A percentile compares a stretch with the other conserved stretches of the same genome.
Evolutionary conservation across 805 yeast genomes (phyloP).

Genomic region (Wickerhamomyces queroliae): DNA sequence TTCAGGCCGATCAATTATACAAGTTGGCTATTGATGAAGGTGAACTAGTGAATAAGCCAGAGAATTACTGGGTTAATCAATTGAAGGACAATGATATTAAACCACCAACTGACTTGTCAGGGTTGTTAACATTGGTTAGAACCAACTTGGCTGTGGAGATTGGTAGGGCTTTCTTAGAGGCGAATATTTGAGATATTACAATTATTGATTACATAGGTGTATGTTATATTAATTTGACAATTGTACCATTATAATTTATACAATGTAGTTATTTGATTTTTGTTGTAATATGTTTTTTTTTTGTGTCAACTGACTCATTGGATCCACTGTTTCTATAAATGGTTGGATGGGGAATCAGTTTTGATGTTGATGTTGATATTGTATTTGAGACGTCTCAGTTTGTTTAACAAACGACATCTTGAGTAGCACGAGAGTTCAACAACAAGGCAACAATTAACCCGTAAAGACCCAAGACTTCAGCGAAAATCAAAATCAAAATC

Average conservation of each 20-base stretch:
- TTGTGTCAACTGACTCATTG: too few species aligned
- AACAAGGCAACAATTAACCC: constrained; percentile 97
- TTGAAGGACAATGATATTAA: constrained; percentile 12
- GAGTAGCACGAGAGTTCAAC: constrained; percentile 96
- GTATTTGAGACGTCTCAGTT: not conserved
- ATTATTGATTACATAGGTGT: too few species aligned
- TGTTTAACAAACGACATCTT: constrained; percentile 74
- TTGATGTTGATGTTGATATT: too few species aligned
- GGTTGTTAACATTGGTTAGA: constrained; percentile 15
- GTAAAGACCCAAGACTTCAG: constrained; percentile 97
- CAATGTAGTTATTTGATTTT: too few species aligned
- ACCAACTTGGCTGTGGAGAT: constrained; percentile 19
- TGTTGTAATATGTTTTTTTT: too few species aligned
- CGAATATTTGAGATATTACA: too few species aligned
- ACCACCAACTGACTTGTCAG: constrained; percentile 12
- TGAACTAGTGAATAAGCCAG: not conserved
- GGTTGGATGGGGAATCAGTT: too few species aligned
- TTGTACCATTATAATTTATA: too few species aligned
- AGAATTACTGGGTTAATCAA: constrained; percentile 15
- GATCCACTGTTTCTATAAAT: too few species aligned
- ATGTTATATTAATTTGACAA: too few species aligned
- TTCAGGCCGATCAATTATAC: constrained; percentile 17
- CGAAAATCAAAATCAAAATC: constrained; percentile 97
- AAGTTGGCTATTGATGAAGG: constrained; percentile 8
- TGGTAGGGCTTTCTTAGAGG: constrained; percentile 20